Evolutionary conservation across 2,329 filamentous ascomycete species (phyloP), one percentile per base, ranked within the genome.

Genomic region (Diaporthe aspalathi): DNA sequence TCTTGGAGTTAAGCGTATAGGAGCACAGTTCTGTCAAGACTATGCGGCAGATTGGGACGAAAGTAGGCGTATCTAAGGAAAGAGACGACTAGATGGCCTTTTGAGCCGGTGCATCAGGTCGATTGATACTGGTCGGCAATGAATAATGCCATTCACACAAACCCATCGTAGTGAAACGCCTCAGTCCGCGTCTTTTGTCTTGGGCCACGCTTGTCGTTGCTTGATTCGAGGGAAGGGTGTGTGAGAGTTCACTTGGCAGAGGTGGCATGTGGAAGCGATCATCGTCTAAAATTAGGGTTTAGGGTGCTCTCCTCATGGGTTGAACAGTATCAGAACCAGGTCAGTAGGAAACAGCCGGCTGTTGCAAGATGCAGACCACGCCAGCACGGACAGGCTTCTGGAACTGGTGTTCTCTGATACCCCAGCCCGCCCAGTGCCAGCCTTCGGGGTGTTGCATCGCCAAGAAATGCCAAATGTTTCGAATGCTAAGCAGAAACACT

Each of bases 381-480:
- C n/a, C 60, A 65, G 60, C 60, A 65, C 60, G 60, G 60, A 65
- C 60, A n/a, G 12, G 45, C 60, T 65, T 65, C 60, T 65, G 60
- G 60, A 65, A 50, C 60, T 65, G 45, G 35, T 50, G 38, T 65
- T 35, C 45, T 50, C 45, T 50, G 32, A 20, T 38, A 14, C 43
- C 32, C 60, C n/a, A n/a, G n/a, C n/a, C n/a, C n/a, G n/a, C 29
- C 60, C 7, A 49, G 60, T 50, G 45, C 60, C 45, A 65, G 45
- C 60, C 60, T 50, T 65, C 29, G 60, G 60, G 45, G 60, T 65
- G 60, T 65, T 50, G 60, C 60, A 49, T 65, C 60, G 60, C 60
- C 60, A 65, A 65, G 60, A 38, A 38, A 65, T 65, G 60, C 60
- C 60, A 65, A 65, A 65, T 65, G 60, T 65, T 65, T 65, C 60